Percentiles rank a stretch among this genome's conserved stretches.
Evolutionary conservation across 352 stramenopile genomes (phyloP).

Genomic region (Phytophthora palmivora): DNA sequence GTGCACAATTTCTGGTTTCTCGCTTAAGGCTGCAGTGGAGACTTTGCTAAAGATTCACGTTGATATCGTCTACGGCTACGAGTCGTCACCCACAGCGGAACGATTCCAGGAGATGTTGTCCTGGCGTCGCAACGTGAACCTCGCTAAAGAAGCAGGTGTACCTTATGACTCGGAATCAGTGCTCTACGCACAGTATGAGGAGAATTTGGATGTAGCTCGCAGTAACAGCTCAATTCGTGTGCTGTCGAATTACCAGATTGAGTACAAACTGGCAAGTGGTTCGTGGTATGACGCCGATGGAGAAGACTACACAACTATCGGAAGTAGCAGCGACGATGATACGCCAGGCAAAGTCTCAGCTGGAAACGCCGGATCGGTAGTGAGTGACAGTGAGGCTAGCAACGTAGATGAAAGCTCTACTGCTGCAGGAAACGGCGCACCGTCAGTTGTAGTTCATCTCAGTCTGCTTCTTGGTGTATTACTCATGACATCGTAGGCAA

Average conservation of each 20-base stretch:
- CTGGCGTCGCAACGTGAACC: slow-evolving; percentile 58
- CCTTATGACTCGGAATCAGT: slow-evolving; percentile 55
- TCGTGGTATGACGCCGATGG: slow-evolving; percentile 38
- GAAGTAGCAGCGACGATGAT: slow-evolving; percentile 12
- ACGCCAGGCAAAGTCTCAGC: slow-evolving; percentile 32
- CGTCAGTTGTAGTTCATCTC: neutral
- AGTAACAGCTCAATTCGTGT: slow-evolving; percentile 39
- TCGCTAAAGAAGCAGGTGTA: slow-evolving; percentile 48
- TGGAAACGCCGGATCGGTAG: slow-evolving; percentile 22
- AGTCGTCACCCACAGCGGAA: slow-evolving; percentile 32
- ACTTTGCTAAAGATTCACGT: slow-evolving; percentile 68
- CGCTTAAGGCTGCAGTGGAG: slow-evolving; percentile 59
- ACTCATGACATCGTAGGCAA: slow-evolving; percentile 15
- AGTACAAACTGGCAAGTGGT: slow-evolving; percentile 42
- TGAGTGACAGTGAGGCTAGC: slow-evolving; percentile 29
- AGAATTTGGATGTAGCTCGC: slow-evolving; percentile 45
- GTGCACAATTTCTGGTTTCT: slow-evolving; percentile 59
- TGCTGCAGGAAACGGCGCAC: slow-evolving; percentile 10
- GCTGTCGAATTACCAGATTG: slow-evolving; percentile 37
- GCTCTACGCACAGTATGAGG: slow-evolving; percentile 52
- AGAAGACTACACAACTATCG: slow-evolving; percentile 21
- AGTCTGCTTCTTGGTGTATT: slow-evolving; percentile 16
- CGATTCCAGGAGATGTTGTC: slow-evolving; percentile 55
- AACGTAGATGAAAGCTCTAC: slow-evolving; percentile 23
- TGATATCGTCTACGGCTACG: slow-evolving; percentile 31